Evolutionary conservation across 257 asterid species (phyloP).

Genomic region (Avicennia marina): DNA sequence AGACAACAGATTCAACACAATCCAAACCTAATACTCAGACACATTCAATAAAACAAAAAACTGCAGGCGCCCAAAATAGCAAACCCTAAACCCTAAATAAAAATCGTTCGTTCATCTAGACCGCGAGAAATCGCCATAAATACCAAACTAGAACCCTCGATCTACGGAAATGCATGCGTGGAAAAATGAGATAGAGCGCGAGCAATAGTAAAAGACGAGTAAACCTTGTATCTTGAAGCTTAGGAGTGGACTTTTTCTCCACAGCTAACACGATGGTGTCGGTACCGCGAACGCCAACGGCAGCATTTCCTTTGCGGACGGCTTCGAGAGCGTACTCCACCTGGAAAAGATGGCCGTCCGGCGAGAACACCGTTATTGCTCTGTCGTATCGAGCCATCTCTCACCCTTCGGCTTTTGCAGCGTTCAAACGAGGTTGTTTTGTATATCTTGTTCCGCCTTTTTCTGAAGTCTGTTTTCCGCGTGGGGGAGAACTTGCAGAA

Average conservation of each 20-base stretch:
- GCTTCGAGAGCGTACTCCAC: slow-evolving; percentile 98
- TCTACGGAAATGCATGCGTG: too few species aligned
- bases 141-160: too few species aligned
- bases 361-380: slow-evolving; percentile 95
- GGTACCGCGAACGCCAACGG: slow-evolving; percentile 88
- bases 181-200: too few species aligned
- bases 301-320: slow-evolving; percentile 96
- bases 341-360: slow-evolving; percentile 95
- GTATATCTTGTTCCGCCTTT: too few species aligned
- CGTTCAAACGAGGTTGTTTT: too few species aligned
- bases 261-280: slow-evolving; percentile 91
- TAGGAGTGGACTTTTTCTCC: slow-evolving; percentile 92
- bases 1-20: not conserved
- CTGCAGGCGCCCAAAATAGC: not conserved
- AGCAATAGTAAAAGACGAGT: not conserved
- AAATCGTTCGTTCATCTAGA: not conserved
- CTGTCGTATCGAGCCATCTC: slow-evolving; percentile 89
- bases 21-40: too few species aligned
- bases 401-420: too few species aligned
- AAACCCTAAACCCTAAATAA: not conserved
- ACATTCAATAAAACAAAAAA: not conserved
- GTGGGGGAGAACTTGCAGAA: too few species aligned
- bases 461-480: too few species aligned
- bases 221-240: slow-evolving; percentile 91
- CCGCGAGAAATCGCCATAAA: too few species aligned